Base-by-base conservation (phyloP, 2,329 filamentous ascomycete species). In the Apiospora saccharicola region DNA sequence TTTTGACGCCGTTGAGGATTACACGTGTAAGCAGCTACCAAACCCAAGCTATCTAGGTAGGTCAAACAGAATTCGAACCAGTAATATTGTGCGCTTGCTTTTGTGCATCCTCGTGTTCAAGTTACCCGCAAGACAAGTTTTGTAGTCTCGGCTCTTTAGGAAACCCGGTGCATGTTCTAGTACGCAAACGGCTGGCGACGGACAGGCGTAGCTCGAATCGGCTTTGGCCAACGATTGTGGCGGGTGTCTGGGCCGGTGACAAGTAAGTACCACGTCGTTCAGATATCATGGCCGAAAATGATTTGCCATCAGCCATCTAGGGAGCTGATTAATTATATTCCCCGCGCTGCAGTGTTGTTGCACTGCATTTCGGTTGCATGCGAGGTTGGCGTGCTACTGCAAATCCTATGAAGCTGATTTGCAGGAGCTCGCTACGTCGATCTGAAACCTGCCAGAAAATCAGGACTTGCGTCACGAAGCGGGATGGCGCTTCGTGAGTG, bases 371-470 rank as follows among this genome's bases (percentile, higher is more conserved):
- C 37, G 49, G n/a, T 26, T 51, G 14, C 49, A 26, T 51, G n/a
- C 4, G 12, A 26, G 5, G 49, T 10, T 10, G 24, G 49, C 49
- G 24, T n/a, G 49, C 26, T 2, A 51, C 49, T 51, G n/a, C n/a
- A 26, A 14, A 13, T 24, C n/a, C 24, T 51, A 24, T 10, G n/a
- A 24, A 34, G 34, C 19, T 19, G 51, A 34, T 57, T 57, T 19
- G 51, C 24, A 26, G 26, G 57, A 64, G 57, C 57, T 41, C 34
- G 34, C 8, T 41, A 34, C 22, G 19, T 64, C 30, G 41, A 41
- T 64, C 57, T 64, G 57, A 64, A 64, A 64, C 57, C 57, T 64
- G 57, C 30, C 57, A 64, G 34, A 64, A 64, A 64, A 64, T 10
- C 57, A 64, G 57, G 57, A 41, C 34, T 64, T 64, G 34, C 19